Percentiles rank a stretch among this genome's conserved stretches.
These are phyloP conservation scores for Microcos paniculata DNA, from an alignment of 345 rosid genomes.

Conservation along the genomic window DNA sequence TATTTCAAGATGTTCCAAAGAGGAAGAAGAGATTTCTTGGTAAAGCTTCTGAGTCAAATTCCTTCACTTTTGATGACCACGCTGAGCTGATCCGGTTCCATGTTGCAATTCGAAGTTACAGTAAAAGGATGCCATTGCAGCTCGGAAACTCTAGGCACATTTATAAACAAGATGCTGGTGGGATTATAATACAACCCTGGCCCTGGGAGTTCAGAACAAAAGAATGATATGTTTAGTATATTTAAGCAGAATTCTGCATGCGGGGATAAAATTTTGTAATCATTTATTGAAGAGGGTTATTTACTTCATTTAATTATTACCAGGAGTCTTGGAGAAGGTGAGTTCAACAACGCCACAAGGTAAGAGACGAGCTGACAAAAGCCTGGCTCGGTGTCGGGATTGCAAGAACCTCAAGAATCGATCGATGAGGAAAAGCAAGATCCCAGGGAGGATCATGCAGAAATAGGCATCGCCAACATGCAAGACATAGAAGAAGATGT, in stretches of 20 bases:
- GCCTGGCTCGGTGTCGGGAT: constrained; percentile 34
- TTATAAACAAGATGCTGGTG: constrained; percentile 64
- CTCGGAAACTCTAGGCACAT: constrained; percentile 70
- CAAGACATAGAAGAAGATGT: constrained; percentile 44
- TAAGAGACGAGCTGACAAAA: constrained; percentile 46
- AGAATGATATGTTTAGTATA: not conserved
- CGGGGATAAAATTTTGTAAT: not conserved
- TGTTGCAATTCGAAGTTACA: constrained; percentile 55
- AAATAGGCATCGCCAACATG: constrained; percentile 49
- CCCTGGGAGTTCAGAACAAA: constrained; percentile 16
- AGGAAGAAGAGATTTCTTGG: constrained; percentile 40
- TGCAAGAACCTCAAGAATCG: constrained; percentile 61
- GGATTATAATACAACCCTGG: constrained; percentile 68
- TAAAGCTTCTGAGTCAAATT: constrained; percentile 50
- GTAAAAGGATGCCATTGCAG: constrained; percentile 95
- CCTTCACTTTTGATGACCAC: constrained; percentile 60
- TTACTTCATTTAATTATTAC: constrained; percentile 12
- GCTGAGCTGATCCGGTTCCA: constrained; percentile 60
- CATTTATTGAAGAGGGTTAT: not conserved
- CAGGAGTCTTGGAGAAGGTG: constrained; percentile 50
- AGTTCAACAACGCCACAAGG: constrained; percentile 50
- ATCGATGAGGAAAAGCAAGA: constrained; percentile 61
- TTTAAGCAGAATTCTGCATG: not conserved
- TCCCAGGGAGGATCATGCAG: constrained; percentile 57
- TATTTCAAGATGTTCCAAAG: constrained; percentile 43